Conservation (phyloP, 164 flowering plant species). For the Vitis rupestris region DNA sequence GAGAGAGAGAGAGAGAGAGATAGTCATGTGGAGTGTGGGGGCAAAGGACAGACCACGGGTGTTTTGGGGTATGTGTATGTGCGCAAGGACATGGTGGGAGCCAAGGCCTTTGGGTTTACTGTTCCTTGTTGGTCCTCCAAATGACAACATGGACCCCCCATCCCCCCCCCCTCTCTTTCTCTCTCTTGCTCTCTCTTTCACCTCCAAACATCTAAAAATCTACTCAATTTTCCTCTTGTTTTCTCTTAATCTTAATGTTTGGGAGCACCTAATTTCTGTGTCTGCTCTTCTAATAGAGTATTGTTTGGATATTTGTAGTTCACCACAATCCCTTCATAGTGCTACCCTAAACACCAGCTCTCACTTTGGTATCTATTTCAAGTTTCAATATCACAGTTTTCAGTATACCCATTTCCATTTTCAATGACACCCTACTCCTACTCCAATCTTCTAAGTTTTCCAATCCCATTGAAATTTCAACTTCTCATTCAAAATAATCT, state of each 20-base stretch:
- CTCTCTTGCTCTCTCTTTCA: neutral
- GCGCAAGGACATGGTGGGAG: conserved; percentile 33
- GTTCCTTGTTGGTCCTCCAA: conserved; percentile 28
- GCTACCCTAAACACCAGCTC: no score
- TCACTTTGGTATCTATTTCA: conserved; percentile 1
- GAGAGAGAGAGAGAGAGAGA: neutral
- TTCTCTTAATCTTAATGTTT: no score
- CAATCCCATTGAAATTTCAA: neutral
- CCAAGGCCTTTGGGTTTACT: conserved; percentile 19
- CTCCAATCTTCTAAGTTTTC: neutral
- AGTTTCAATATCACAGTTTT: conserved; percentile 8
- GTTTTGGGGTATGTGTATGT: conserved; percentile 25
- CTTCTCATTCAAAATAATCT: neutral
- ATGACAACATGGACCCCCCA: conserved; percentile 34
- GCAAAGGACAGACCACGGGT: conserved; percentile 29
- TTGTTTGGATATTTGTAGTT: no score
- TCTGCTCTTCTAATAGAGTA: no score
- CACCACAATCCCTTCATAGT: no score
- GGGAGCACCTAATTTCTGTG: no score
- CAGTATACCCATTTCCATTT: neutral
- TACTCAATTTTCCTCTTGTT: neutral
- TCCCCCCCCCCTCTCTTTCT: conserved; percentile 2
- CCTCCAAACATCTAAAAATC: neutral
- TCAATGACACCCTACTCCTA: neutral
- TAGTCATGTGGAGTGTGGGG: conserved; percentile 20